Evolutionary conservation across 2,329 filamentous ascomycete genomes (phyloP).

Genomic region (Lasiodiplodia sp.): DNA sequence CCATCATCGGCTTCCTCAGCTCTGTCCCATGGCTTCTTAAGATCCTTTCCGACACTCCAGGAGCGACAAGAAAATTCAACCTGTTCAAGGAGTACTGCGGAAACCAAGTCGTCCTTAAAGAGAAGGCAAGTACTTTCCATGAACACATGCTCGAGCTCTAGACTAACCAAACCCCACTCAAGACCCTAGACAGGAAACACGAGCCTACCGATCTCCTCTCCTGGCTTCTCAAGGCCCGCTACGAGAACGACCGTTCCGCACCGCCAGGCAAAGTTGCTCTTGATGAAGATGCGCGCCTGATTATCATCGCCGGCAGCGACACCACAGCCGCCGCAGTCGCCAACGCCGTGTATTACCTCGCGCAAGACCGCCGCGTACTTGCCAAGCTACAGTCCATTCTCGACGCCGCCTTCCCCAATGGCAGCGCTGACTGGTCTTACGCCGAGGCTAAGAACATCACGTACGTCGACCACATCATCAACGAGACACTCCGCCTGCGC

Average conservation of each 20-base stretch:
- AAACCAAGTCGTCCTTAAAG: slow-evolving; percentile 42
- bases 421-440: slow-evolving; percentile 39
- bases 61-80: slow-evolving; percentile 37
- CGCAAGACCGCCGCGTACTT: slow-evolving; percentile 30
- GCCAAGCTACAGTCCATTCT: slow-evolving; percentile 25
- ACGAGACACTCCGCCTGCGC: slow-evolving; percentile 52
- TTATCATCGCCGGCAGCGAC: slow-evolving; percentile 41
- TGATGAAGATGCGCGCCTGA: slow-evolving; percentile 43
- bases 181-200: slow-evolving; percentile 33
- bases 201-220: slow-evolving; percentile 48
- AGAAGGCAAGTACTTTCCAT: slow-evolving; percentile 35
- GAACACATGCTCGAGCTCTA: background rate
- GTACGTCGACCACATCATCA: slow-evolving; percentile 51
- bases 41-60: slow-evolving; percentile 42
- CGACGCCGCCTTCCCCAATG: slow-evolving; percentile 39
- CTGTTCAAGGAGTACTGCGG: slow-evolving; percentile 43
- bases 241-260: slow-evolving; percentile 47
- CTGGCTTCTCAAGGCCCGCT: slow-evolving; percentile 50
- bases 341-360: slow-evolving; percentile 33
- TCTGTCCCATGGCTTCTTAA: slow-evolving; percentile 49
- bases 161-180: too few relatives aligned
- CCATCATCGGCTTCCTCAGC: slow-evolving; percentile 42
- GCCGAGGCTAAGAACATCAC: slow-evolving; percentile 39
- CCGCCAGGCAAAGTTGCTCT: slow-evolving; percentile 42
- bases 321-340: slow-evolving; percentile 6